Evolutionary conservation across 768 basidiomycete species (phyloP).

Genomic region (Imleria badia): DNA sequence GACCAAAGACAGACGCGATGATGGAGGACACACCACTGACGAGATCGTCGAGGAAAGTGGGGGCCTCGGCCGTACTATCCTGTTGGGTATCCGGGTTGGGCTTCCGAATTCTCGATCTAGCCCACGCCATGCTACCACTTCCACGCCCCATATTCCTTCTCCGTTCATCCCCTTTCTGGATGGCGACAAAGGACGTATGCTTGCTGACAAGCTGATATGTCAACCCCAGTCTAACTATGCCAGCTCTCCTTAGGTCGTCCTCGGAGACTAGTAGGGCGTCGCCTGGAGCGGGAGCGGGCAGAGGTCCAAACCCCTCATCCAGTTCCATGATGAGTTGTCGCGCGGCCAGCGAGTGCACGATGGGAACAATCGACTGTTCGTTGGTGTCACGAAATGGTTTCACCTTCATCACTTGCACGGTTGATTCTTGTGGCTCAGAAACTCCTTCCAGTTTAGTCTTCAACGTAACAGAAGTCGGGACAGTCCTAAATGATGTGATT

Average conservation of each 20-base stretch:
- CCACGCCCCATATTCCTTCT: slow-evolving; percentile 5
- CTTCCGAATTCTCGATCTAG: slow-evolving; percentile 16
- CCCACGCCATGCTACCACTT: slow-evolving; percentile 6
- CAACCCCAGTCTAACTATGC: slow-evolving; percentile 50
- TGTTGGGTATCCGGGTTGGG: neutral
- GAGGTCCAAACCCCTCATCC: slow-evolving; percentile 35
- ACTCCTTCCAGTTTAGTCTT: slow-evolving; percentile 28
- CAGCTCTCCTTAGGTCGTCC: slow-evolving; percentile 40
- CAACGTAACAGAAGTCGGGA: slow-evolving; percentile 31
- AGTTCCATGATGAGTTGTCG: slow-evolving; percentile 54
- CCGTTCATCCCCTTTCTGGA: slow-evolving; percentile 37
- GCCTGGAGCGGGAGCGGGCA: slow-evolving; percentile 28
- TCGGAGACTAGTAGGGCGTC: slow-evolving; percentile 27
- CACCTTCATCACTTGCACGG: slow-evolving; percentile 24
- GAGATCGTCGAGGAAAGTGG: slow-evolving; percentile 20
- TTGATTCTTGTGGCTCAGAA: slow-evolving; percentile 12
- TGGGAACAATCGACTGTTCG: slow-evolving; percentile 21
- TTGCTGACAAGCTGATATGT: slow-evolving; percentile 51
- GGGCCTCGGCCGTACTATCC: neutral
- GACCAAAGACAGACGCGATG: slow-evolving; percentile 15
- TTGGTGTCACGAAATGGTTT: slow-evolving; percentile 24
- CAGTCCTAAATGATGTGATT: slow-evolving; percentile 20
- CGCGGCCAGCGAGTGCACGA: slow-evolving; percentile 57
- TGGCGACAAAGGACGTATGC: slow-evolving; percentile 57
- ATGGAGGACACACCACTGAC: slow-evolving; percentile 17